Evolutionary conservation across 1,139 yeast genomes (phyloP).

Genomic region (Blastobotrys elegans): DNA sequence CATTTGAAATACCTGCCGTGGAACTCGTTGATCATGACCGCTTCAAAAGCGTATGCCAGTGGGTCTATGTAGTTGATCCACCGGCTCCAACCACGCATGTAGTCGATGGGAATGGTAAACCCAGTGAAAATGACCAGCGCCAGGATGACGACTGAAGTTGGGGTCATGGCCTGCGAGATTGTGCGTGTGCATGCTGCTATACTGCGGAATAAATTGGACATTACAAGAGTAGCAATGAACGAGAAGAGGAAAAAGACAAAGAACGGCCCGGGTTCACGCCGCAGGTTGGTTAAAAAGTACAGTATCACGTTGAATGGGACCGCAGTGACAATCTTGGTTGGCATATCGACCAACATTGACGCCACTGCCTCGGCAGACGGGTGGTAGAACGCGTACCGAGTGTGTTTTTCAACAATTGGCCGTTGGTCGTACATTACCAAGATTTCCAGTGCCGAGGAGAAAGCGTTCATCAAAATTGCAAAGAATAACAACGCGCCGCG

Average conservation of each 20-base stretch:
- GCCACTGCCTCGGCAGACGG: slow-evolving; percentile 77
- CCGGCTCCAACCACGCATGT: slow-evolving; percentile 71
- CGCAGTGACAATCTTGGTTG: slow-evolving; percentile 53
- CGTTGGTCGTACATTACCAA: slow-evolving; percentile 58
- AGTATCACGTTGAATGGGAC: slow-evolving; percentile 55
- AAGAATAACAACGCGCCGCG: slow-evolving; percentile 74
- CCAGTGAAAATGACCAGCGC: slow-evolving; percentile 60
- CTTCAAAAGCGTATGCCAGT: slow-evolving; percentile 61
- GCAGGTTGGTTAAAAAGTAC: slow-evolving; percentile 64
- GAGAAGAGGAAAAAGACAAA: slow-evolving; percentile 59
- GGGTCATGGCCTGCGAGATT: slow-evolving; percentile 65
- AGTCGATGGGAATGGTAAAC: no score
- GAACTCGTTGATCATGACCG: slow-evolving; percentile 62
- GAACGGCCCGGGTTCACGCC: slow-evolving; percentile 62
- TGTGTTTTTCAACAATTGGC: no score
- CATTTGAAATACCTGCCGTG: slow-evolving; percentile 43
- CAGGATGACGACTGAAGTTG: slow-evolving; percentile 58
- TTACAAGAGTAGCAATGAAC: slow-evolving; percentile 50
- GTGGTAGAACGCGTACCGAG: slow-evolving; percentile 67
- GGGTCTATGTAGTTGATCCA: slow-evolving; percentile 79
- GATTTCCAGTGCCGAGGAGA: slow-evolving; percentile 69
- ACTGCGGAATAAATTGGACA: slow-evolving; percentile 70
- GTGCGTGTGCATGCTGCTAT: slow-evolving; percentile 61
- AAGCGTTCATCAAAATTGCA: slow-evolving; percentile 72
- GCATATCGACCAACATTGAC: slow-evolving; percentile 61